Evolutionary conservation across 257 asterid genomes (phyloP).

Genomic region (Sherardia arvensis): DNA sequence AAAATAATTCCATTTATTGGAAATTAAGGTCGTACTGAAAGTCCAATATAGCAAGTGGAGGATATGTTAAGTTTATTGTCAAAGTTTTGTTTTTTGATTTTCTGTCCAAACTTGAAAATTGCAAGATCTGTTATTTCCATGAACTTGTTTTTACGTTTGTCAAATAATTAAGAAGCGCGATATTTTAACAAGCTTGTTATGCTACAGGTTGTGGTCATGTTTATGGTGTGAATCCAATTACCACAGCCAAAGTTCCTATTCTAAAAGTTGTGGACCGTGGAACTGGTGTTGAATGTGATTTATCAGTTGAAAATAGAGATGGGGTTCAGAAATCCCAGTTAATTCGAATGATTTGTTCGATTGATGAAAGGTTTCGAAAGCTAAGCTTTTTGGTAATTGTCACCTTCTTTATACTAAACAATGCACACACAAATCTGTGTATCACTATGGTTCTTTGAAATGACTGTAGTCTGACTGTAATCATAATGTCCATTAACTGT

Average conservation of each 20-base stretch:
- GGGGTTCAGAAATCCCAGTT: slow-evolving; percentile 75
- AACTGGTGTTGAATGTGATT: slow-evolving; percentile 93
- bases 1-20: not conserved
- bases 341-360: slow-evolving; percentile 57
- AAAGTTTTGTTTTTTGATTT: not conserved
- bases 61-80: not conserved
- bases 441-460: not conserved
- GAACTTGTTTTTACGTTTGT: not conserved
- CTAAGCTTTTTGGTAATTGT: slow-evolving; percentile 81
- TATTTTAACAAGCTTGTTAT: too few species aligned
- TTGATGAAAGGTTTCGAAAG: slow-evolving; percentile 81
- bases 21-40: not conserved
- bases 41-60: not conserved
- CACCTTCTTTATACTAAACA: not conserved
- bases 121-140: not conserved
- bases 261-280: slow-evolving; percentile 87
- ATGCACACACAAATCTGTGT: not conserved
- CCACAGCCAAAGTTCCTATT: slow-evolving; percentile 87
- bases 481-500: not conserved
- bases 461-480: not conserved
- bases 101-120: not conserved
- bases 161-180: too few species aligned
- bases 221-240: slow-evolving; percentile 64
- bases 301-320: slow-evolving; percentile 88
- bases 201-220: slow-evolving; percentile 71